Evolutionary conservation across 1,284 basidiomycete genomes (phyloP), one percentile per base, ranked within the genome.

Genomic region (Ganoderma lingzhi): DNA sequence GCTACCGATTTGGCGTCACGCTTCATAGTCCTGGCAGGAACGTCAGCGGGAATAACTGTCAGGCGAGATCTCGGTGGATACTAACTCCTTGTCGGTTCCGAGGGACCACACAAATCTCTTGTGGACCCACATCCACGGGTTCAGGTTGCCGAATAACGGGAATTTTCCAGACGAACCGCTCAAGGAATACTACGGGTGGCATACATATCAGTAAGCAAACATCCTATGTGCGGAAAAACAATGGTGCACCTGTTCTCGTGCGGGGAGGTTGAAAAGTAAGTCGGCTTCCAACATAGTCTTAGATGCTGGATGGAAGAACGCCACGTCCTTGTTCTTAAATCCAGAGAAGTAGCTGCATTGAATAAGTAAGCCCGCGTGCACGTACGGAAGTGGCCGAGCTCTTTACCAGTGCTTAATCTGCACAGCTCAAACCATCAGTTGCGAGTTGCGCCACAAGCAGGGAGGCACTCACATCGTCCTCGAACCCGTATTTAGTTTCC

Each of bases 251-350:
- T 98, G 96, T 80, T 99, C 97, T 0, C 81, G 91, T 4, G 89
- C 85, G 0, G 96, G 96, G 6, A 98, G 84, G 81, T 99, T 98
- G 84, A 97, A 92, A 5, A 99, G 79, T 58, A 98, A 83, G 79
- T 99, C 97, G 0, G 94, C 97, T 78, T 94, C 85, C 67, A 99
- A 87, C 65, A 99, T 83, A 0, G 93, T 91, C 78, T 91, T 94
- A 17, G 90, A 93, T 0, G 90, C 86, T 15, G 85, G 82, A 78
- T 99, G 97, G 71, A 94, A 87, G 80, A 97, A 98, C 0, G 95
- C 95, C 19, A 98, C 89, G 72, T 98, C 97, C 78, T 95, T 91
- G 79, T 96, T 97, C 74, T 84, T 84, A 80, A 93, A 91, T 0
- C 95, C 93, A 15, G 93, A 86, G 76, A 97, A 96, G 78, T 92